phyloP scores from a whole-genome alignment of 306 rosid genomes.

The Quercus bicolor region DNA sequence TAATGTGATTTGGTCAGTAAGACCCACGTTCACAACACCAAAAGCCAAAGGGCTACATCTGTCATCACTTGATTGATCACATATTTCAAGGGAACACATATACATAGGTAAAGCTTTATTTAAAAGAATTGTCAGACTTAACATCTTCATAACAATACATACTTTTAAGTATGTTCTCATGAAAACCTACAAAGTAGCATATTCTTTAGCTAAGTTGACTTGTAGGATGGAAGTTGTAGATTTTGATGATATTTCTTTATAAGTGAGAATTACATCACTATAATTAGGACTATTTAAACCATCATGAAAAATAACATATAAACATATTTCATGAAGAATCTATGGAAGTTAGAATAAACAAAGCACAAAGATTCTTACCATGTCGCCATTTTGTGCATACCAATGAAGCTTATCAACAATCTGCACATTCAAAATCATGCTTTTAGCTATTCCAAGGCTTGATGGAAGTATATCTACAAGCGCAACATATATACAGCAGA shows the following conservation, averaged over 20 bases:
- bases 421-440: constrained; percentile 46
- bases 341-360: background rate
- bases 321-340: background rate
- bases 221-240: background rate
- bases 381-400: constrained; percentile 69
- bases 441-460: constrained; percentile 25
- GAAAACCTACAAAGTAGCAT: background rate
- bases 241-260: background rate
- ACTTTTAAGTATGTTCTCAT: background rate
- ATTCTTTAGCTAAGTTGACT: background rate
- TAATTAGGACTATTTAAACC: background rate
- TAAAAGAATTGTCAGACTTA: background rate
- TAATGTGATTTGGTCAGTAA: no score
- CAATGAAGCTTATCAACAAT: constrained; percentile 75
- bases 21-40: no score
- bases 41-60: no score
- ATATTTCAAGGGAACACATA: no score
- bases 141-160: background rate
- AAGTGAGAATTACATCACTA: background rate
- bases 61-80: no score
- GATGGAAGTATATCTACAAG: constrained; percentile 7
- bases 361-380: constrained; percentile 39
- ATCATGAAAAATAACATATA: background rate
- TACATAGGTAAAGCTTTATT: background rate
- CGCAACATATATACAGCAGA: background rate